These are phyloP conservation scores for Geum urbanum DNA, from an alignment of 306 rosid species.

Conservation along the genomic window DNA sequence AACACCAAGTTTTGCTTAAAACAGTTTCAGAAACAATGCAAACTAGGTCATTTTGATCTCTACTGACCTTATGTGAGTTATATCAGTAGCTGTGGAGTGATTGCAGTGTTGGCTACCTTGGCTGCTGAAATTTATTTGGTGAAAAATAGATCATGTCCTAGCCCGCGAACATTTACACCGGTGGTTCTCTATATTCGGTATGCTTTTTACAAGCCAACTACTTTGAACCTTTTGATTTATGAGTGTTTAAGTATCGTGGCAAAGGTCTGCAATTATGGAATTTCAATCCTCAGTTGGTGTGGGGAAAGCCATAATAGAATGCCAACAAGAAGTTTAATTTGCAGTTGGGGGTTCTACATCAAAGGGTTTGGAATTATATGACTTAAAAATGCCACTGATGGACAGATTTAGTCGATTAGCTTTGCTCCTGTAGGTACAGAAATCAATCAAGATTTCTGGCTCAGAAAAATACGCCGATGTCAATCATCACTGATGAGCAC, in stretches of 20 bases:
- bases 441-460: background rate
- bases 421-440: background rate
- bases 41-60: background rate
- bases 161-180: slow-evolving; percentile 9
- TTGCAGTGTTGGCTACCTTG: slow-evolving; percentile 13
- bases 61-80: background rate
- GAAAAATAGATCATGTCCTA: background rate
- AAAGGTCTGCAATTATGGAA: background rate
- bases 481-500: background rate
- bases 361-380: slow-evolving; percentile 16
- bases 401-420: background rate
- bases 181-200: slow-evolving; percentile 6
- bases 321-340: background rate
- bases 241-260: background rate
- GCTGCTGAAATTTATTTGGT: slow-evolving; percentile 14
- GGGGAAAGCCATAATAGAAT: background rate
- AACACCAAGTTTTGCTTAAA: too few relatives aligned
- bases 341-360: slow-evolving; percentile 11
- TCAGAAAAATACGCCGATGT: too few relatives aligned
- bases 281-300: background rate
- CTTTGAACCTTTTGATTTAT: slow-evolving; percentile 15
- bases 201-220: slow-evolving; percentile 19
- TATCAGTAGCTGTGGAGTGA: background rate
- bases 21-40: too few relatives aligned
- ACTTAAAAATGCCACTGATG: background rate